A percentile compares a stretch with the other conserved stretches of the same genome.
These are phyloP conservation scores for Penicillium sclerotiorum DNA, from an alignment of 2,329 filamentous ascomycete genomes.

Conservation along the genomic window DNA sequence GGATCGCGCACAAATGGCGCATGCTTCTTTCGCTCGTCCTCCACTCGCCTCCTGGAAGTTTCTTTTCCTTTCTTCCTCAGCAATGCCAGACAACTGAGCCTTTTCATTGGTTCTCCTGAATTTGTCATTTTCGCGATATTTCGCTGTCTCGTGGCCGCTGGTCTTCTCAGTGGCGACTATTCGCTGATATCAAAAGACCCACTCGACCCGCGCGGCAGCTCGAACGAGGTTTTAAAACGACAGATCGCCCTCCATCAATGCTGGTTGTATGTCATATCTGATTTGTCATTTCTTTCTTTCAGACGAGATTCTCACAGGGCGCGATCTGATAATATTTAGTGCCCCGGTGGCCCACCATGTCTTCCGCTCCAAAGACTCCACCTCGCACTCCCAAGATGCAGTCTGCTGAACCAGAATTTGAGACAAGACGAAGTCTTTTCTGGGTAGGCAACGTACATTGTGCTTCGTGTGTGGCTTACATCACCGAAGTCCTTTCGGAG, in stretches of 20 bases:
- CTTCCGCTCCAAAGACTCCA: slow-evolving; percentile 9
- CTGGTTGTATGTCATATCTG: background rate
- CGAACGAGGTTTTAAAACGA: slow-evolving; percentile 3
- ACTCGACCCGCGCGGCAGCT: slow-evolving; percentile 8
- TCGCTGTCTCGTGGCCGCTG: slow-evolving; percentile 9
- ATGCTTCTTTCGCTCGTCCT: slow-evolving; percentile 19
- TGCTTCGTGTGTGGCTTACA: slow-evolving; percentile 50
- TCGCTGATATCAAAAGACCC: slow-evolving; percentile 13
- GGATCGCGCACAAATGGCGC: slow-evolving; percentile 37
- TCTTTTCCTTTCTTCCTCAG: slow-evolving; percentile 13
- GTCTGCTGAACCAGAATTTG: background rate
- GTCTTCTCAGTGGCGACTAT: background rate
- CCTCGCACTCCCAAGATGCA: slow-evolving; percentile 14
- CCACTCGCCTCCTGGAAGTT: slow-evolving; percentile 16
- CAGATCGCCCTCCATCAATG: background rate
- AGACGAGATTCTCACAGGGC: background rate
- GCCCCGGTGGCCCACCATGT: slow-evolving; percentile 19
- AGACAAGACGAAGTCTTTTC: slow-evolving; percentile 34
- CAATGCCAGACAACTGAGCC: background rate
- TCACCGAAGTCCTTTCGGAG: slow-evolving; percentile 46
- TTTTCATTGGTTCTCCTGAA: background rate
- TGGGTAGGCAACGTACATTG: slow-evolving; percentile 54
- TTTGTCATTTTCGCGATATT: slow-evolving; percentile 4
- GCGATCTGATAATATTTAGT: background rate
- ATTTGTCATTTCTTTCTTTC: background rate